Evolutionary conservation across 306 rosid genomes (phyloP).

Genomic region (Cyclanthera cordifolia): DNA sequence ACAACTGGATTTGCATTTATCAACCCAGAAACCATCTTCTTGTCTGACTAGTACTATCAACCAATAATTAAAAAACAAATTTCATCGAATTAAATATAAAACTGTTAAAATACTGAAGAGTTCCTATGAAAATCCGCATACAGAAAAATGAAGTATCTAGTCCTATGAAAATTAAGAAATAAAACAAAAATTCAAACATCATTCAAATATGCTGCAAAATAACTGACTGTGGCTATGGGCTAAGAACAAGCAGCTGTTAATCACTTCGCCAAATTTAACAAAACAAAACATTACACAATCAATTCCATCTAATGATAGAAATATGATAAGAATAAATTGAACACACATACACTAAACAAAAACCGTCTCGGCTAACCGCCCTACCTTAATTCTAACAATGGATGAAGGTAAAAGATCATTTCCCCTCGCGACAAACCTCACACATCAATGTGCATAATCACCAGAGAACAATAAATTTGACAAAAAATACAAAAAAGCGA

Average conservation of each 20-base stretch:
- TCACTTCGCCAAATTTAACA: background rate
- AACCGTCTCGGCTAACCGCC: background rate
- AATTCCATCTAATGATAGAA: background rate
- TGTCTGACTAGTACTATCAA: background rate
- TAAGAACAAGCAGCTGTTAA: background rate
- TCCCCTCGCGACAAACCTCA: background rate
- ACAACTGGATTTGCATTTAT: conserved; percentile 76
- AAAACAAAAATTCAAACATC: background rate
- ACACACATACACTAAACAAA: background rate
- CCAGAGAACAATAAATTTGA: background rate
- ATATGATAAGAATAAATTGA: background rate
- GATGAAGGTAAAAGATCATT: background rate
- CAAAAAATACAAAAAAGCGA: background rate
- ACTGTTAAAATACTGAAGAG: background rate
- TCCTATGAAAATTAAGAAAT: background rate
- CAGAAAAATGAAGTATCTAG: background rate
- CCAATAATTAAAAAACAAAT: background rate
- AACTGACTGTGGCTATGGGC: background rate
- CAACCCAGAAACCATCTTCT: conserved; percentile 51
- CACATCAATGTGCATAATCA: background rate
- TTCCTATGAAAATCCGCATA: background rate
- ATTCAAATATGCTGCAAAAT: background rate
- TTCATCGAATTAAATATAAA: background rate
- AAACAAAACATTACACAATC: background rate
- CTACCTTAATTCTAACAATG: background rate